Base-by-base conservation (phyloP, 306 rosid genomes). In the Dryas alaskensis region DNA sequence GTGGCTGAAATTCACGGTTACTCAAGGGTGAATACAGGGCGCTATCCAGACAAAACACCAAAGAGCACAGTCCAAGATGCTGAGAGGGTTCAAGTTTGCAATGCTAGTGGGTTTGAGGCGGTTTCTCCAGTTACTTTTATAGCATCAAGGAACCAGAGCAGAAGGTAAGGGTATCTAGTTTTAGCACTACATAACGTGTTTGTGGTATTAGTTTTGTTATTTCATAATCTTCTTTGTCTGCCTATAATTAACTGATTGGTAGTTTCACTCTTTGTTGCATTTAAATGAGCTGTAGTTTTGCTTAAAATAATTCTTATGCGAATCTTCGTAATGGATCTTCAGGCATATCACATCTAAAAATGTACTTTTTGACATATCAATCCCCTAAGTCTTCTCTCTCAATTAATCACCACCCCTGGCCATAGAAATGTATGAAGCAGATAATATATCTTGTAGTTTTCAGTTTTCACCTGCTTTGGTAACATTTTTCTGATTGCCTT, bases 61-160 rank as follows among this genome's bases (percentile, higher is more conserved):
- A 87, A 77, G 67, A 79, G 47, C 65, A 44, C 27, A 46, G 40
- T 73, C 72, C 89, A 73, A 67, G 94, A 81, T 40, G 67, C 73
- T 8, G 88, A 65, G 70, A 75, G 78, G 70, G 51, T 78, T 50
- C 89, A 60, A 78, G 66, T 66, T 80, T 68, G 73, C 79, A 86
- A 70, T 74, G 73, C 81, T 78, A 76, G 73, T 72, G 62, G 83
- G 60, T 79, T 78, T 42, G 84, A 78, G 39, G 83, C 86, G 78
- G 78, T 77, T 76, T 75, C 66, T 44, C 70, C 81, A 43, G 43
- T 81, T 68, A 73, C 79, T 40, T 60, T 51, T 52, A 75, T 60
- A 69, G 69, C 72, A 50, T 52, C 54, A 76, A 77, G 83, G 85
- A 85, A 78, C 78, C 85, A 44, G 10, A 72, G 65, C 60, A 17